Conservation (phyloP, 352 stramenopile species). For the Phytophthora chlamydospora region DNA sequence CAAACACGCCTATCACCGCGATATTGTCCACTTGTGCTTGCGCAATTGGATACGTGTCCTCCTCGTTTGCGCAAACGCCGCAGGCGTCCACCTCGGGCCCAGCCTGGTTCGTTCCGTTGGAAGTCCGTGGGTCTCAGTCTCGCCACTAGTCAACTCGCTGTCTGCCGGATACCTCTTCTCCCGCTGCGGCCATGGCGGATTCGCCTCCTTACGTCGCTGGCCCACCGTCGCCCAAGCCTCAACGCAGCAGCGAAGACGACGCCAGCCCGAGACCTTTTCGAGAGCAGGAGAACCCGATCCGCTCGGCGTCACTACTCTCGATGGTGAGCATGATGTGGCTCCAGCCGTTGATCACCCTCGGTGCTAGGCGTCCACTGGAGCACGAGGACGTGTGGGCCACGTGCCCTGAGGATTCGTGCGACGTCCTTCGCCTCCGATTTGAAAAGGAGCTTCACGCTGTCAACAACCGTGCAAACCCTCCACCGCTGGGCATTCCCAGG, state of each 20-base stretch:
- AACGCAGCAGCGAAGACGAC: background rate
- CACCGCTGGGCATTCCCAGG: conserved; percentile 14
- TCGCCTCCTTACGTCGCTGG: conserved; percentile 16
- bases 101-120: too few species aligned
- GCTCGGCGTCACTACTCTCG: conserved; percentile 32
- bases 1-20: too few species aligned
- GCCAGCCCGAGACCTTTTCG: conserved; percentile 16
- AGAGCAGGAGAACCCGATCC: conserved; percentile 33
- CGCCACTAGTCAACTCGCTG: conserved; percentile 24
- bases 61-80: too few species aligned
- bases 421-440: conserved; percentile 22
- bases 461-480: conserved; percentile 2
- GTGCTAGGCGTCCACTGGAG: conserved; percentile 33
- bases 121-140: too few species aligned
- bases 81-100: too few species aligned
- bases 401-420: conserved; percentile 30
- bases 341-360: conserved; percentile 45
- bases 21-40: too few species aligned
- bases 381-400: conserved; percentile 39
- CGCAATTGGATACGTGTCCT: too few species aligned
- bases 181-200: conserved; percentile 3
- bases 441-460: conserved; percentile 23
- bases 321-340: conserved; percentile 38
- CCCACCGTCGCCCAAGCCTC: conserved; percentile 17
- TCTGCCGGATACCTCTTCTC: background rate